Conservation (phyloP, 805 yeast species). For the Geotrichum ghanense region DNA sequence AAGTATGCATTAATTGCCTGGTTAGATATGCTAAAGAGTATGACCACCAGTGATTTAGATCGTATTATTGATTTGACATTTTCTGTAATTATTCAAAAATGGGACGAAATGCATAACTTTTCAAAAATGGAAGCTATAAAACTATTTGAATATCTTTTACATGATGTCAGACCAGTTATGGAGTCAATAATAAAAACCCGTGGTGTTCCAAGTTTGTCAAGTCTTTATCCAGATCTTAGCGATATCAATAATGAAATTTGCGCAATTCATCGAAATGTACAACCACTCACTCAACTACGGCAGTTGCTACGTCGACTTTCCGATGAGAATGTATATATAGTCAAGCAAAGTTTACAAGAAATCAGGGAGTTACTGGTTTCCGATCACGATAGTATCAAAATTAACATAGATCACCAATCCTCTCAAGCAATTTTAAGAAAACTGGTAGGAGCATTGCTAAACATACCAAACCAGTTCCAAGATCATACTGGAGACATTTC, state of each 20-base stretch:
- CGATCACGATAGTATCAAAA: conserved; percentile 13
- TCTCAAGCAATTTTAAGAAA: conserved; percentile 7
- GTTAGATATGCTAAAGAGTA: conserved; percentile 44
- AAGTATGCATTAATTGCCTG: conserved; percentile 57
- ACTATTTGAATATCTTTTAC: neutral
- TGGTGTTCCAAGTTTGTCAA: neutral
- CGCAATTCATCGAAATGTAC: neutral
- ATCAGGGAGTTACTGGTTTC: conserved; percentile 36
- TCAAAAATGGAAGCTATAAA: conserved; percentile 41
- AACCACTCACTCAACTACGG: neutral
- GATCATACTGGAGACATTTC: conserved; percentile 31
- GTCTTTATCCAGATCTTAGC: neutral
- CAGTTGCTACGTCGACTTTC: conserved; percentile 35
- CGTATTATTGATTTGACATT: conserved; percentile 64
- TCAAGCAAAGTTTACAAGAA: conserved; percentile 60
- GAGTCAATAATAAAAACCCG: conserved; percentile 2
- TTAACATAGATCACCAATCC: conserved; percentile 7
- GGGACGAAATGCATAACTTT: conserved; percentile 38
- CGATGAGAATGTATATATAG: conserved; percentile 59
- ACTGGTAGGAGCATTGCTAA: conserved; percentile 19
- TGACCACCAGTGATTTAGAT: conserved; percentile 45
- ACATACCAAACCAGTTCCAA: conserved; percentile 18
- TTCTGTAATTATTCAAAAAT: conserved; percentile 61
- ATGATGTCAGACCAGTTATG: neutral
- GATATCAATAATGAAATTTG: neutral